Conservation (phyloP, 2,329 filamentous ascomycete species). For the Phaeosphaeria sp. region DNA sequence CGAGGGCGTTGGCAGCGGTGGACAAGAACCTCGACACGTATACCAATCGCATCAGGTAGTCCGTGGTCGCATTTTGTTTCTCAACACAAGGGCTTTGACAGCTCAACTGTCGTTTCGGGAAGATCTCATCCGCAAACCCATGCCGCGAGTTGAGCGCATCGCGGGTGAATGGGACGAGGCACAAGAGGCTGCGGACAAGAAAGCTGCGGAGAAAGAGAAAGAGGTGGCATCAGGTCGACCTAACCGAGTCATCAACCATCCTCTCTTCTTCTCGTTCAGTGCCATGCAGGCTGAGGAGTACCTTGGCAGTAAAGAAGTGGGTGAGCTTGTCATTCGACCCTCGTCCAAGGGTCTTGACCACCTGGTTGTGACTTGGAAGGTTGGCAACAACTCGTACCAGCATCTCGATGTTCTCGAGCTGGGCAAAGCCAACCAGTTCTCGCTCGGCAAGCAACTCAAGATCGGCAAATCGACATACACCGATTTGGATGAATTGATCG, state of each 20-base stretch:
- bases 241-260: constrained; percentile 96
- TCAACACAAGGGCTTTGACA: constrained; percentile 85
- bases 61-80: constrained; percentile 83
- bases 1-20: constrained; percentile 63
- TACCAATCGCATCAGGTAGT: constrained; percentile 83
- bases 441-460: constrained; percentile 82
- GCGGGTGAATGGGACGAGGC: constrained; percentile 86
- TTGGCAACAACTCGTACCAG: constrained; percentile 93
- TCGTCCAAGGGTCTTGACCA: constrained; percentile 96
- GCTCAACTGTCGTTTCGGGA: constrained; percentile 86
- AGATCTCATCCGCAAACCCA: constrained; percentile 73
- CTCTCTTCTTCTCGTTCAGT: constrained; percentile 93
- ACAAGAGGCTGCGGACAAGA: constrained; percentile 78
- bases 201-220: constrained; percentile 82
- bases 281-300: constrained; percentile 91
- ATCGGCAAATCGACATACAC: constrained; percentile 92
- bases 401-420: constrained; percentile 97
- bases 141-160: constrained; percentile 63
- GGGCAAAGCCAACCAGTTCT: constrained; percentile 96
- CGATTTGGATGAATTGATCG: constrained; percentile 96
- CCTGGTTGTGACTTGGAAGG: constrained; percentile 96
- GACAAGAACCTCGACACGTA: constrained; percentile 63
- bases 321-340: constrained; percentile 93
- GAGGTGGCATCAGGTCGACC: constrained; percentile 84
- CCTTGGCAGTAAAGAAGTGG: constrained; percentile 81